Percentiles rank a stretch among this genome's conserved stretches.
These are phyloP conservation scores for Inonotus hispidus DNA, from an alignment of 1,284 basidiomycete genomes.

Conservation along the genomic window DNA sequence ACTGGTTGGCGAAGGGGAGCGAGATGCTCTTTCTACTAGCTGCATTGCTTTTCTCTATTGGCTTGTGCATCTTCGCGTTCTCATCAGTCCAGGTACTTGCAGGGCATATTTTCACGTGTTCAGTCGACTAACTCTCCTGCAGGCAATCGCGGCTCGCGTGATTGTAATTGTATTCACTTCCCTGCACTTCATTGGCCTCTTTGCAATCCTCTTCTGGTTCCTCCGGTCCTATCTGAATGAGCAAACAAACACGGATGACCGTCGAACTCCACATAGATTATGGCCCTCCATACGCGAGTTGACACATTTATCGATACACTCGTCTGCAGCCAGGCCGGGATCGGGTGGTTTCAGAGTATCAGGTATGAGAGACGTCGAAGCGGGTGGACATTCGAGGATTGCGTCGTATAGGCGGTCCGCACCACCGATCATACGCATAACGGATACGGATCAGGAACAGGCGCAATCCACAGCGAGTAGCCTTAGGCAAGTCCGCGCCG, in stretches of 20 bases:
- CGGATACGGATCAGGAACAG: slow-evolving; percentile 4
- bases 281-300: slow-evolving; percentile 1
- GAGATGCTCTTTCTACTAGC: not conserved
- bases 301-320: not conserved
- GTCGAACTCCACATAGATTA: too few relatives aligned
- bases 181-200: slow-evolving; percentile 2
- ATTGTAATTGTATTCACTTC: slow-evolving; percentile 7
- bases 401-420: not conserved
- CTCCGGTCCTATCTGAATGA: not conserved
- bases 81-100: slow-evolving; percentile 9
- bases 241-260: not conserved
- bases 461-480: not conserved
- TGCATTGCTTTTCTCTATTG: slow-evolving; percentile 6
- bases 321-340: not conserved
- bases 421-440: slow-evolving; percentile 6
- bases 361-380: slow-evolving; percentile 1
- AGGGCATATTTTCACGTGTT: not conserved
- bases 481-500: not conserved
- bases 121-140: not conserved
- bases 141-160: not conserved
- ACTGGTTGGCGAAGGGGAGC: slow-evolving; percentile 1
- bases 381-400: not conserved
- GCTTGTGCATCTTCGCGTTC: slow-evolving; percentile 9
- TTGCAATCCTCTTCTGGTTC: slow-evolving; percentile 1
- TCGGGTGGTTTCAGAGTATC: not conserved